Evolutionary conservation across 179 eudicot species (phyloP).

Genomic region (Silene vulgaris): DNA sequence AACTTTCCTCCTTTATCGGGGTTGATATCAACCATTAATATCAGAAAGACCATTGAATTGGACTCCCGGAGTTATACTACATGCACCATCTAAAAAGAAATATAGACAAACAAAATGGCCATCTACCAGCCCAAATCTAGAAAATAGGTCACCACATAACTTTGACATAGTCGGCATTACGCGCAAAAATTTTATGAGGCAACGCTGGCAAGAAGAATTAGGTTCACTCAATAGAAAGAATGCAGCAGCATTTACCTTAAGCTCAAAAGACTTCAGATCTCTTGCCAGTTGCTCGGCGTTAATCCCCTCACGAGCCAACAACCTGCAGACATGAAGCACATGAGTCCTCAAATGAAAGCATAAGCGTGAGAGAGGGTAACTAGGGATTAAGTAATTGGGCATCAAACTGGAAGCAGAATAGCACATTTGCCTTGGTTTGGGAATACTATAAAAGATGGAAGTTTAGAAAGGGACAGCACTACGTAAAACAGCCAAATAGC

Average conservation of each 20-base stretch:
- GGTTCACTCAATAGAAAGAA: neutral
- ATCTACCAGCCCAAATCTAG: neutral
- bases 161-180: neutral
- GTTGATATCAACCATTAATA: neutral
- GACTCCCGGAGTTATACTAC: neutral
- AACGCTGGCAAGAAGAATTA: neutral
- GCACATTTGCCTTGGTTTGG: neutral
- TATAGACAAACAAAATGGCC: neutral
- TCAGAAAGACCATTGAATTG: neutral
- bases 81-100: neutral
- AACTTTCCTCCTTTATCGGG: neutral
- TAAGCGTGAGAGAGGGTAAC: neutral
- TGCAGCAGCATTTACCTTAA: slow-evolving; percentile 49
- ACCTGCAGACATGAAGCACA: slow-evolving; percentile 37
- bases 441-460: neutral
- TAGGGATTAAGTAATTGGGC: neutral
- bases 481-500: neutral
- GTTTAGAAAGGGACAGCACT: neutral
- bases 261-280: slow-evolving; percentile 83
- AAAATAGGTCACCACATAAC: too few species aligned
- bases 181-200: neutral
- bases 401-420: slow-evolving; percentile 7
- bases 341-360: slow-evolving; percentile 1
- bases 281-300: slow-evolving; percentile 97
- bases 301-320: slow-evolving; percentile 93